Conservation (phyloP, 495 filamentous ascomycete genomes). For the Hypoxylon perforatum region DNA sequence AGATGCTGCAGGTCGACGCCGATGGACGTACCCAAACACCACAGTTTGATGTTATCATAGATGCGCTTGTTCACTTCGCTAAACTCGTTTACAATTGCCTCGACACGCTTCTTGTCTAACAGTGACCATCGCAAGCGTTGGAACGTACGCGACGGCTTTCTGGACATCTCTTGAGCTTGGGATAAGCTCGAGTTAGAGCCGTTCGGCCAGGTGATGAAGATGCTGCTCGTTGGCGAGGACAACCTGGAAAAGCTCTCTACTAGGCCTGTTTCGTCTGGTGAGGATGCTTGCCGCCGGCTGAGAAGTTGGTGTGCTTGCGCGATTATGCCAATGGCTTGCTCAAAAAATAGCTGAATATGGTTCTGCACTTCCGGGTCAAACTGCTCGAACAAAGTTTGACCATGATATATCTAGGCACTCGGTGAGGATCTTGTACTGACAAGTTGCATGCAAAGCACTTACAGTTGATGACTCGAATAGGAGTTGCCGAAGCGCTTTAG, state of each 20-base stretch:
- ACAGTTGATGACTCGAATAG: constrained; percentile 17
- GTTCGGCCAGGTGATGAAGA: background rate
- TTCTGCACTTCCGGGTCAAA: constrained; percentile 3
- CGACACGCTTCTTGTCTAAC: constrained; percentile 46
- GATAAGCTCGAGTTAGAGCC: background rate
- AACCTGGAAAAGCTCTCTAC: background rate
- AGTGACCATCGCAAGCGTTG: constrained; percentile 44
- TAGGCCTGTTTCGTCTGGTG: background rate
- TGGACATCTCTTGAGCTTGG: constrained; percentile 5
- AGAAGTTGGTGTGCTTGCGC: background rate
- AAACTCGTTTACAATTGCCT: constrained; percentile 42
- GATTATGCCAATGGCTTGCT: constrained; percentile 3
- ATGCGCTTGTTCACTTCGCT: constrained; percentile 45
- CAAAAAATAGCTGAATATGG: background rate
- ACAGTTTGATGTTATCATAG: constrained; percentile 46
- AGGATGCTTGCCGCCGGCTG: constrained; percentile 1
- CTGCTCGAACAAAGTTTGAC: background rate
- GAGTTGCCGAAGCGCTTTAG: constrained; percentile 17
- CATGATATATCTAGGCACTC: background rate
- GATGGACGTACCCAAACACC: constrained; percentile 36
- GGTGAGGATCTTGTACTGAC: background rate
- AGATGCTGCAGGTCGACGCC: constrained; percentile 44
- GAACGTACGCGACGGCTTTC: constrained; percentile 14
- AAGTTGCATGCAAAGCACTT: background rate
- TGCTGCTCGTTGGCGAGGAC: background rate